Evolutionary conservation across 192 early-diverging fungal species (phyloP), one percentile per base, ranked within the genome.

Genomic region (Linnemannia hyalina): DNA sequence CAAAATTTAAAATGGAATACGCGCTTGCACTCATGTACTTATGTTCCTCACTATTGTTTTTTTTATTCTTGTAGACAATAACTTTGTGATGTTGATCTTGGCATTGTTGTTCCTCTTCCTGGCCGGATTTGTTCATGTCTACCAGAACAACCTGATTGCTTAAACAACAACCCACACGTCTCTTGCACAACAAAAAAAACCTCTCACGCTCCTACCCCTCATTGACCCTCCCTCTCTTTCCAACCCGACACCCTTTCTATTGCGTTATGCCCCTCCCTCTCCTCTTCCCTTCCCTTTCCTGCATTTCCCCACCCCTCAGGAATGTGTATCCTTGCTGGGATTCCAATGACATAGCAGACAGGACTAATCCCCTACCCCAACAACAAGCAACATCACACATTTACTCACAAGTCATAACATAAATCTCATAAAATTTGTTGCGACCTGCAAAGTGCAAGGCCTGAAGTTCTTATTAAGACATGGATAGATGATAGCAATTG

Each of bases 81-180:
- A 76, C 78, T 85, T 85, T 80, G 83, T 73, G 18, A 85, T 85
- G 75, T 46, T 85, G 74, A 78, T 85, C 55, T 20, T 85, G 42
- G 74, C 83, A 1, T 71, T 85, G 35, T 60, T 85, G n/a, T 85
- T 80, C 75, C 36, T 85, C 42, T 85, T 85, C 83, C 54, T 85
- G 70, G 83, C 83, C 46, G 83, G 42, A 4, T 9, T 70, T 6
- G 68, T 85, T 13, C 83, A 85, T 35, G 54, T 85, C 29, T 86
- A 86, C 68, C 78, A 81, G 49, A 81, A 49, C 40, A 46, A 65
- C n/a, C 68, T 74, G 23, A 52, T 22, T 52, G 41, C 68, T 9
- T 85, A 73, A 80, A 79, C 3, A 23, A 26, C n/a, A 10, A 35
- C 5, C 44, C 38, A 40, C 38, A 26, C 4, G 3, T 32, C 5